Evolutionary conservation across 2,329 filamentous ascomycete species (phyloP).

Genomic region (Albophoma yamanashiensis): DNA sequence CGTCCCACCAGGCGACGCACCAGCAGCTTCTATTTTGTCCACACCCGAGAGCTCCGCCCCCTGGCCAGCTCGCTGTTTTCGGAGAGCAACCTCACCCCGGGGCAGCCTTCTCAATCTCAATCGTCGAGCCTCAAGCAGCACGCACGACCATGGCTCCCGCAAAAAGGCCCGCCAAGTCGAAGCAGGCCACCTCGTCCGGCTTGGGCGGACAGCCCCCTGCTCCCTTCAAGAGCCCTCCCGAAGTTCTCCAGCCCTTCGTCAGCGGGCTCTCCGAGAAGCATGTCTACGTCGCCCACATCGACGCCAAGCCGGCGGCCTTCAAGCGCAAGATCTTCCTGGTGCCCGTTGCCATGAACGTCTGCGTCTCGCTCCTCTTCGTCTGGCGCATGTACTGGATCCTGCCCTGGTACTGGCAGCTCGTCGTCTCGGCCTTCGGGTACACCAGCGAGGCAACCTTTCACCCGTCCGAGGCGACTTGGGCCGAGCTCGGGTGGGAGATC

Average conservation of each 20-base stretch:
- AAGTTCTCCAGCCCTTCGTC: constrained; percentile 55
- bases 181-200: constrained; percentile 12
- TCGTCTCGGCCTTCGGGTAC: constrained; percentile 54
- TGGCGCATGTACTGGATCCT: constrained; percentile 59
- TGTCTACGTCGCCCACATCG: constrained; percentile 79
- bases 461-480: constrained; percentile 43
- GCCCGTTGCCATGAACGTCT: constrained; percentile 65
- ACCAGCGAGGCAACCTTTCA: constrained; percentile 57
- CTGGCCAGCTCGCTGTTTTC: not conserved
- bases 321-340: constrained; percentile 79
- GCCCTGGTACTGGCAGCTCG: constrained; percentile 62
- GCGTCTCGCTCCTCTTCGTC: constrained; percentile 51
- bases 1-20: not conserved
- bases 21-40: not conserved
- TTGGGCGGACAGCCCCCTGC: constrained; percentile 33
- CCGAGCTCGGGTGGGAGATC: constrained; percentile 45
- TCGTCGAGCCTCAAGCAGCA: not conserved
- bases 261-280: constrained; percentile 53
- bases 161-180: constrained; percentile 22
- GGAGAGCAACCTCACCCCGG: not conserved
- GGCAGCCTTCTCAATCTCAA: not conserved
- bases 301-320: constrained; percentile 55
- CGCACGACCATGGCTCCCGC: constrained; percentile 20
- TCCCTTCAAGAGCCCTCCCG: constrained; percentile 59
- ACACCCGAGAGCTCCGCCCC: not conserved